Base-by-base conservation (phyloP, 331 rosid species). In the Rosa hybrid region DNA sequence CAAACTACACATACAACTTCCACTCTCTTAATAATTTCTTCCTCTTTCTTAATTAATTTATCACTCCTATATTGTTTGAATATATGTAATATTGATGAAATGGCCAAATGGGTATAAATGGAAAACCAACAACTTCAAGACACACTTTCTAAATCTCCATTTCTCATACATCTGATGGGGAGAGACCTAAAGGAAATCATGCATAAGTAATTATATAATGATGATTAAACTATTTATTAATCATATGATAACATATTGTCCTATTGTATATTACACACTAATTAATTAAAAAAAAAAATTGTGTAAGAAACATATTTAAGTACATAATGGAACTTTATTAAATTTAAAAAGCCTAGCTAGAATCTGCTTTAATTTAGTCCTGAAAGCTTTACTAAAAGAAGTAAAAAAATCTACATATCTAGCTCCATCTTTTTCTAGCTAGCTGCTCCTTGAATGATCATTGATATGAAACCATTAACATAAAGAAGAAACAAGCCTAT, bases 401-500 rank as follows among this genome's bases (percentile, higher is more conserved):
- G 81, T 79, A 85, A 82, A 81, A 73, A 72, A 23, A 23, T 16
- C 12, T 62, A 4, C 18, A 60, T 9, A 64, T 64, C 4, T 34
- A 34, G 1, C n/a, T 12, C 9, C 39, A 1, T 25, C 18, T 1
- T 16, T 65, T 30, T 14, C n/a, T 65, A 7, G n/a, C 10, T 12
- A 27, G 38, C 38, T 21, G 5, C 12, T 59, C 38, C 68, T 12
- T 4, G 41, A 62, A 62, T 62, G 34, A 65, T 80, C 76, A 77
- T 80, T 45, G 82, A 83, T 72, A 59, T 77, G 84, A 87, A 88
- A 63, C 80, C 88, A 84, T 41, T 68, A 86, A 44, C 77, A 6
- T 17, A 23, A 8, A 64, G 80, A 71, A 57, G 38, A 72, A 48
- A 68, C 74, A 76, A 72, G 72, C 12, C 16, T 65, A 9, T 78